Evolutionary conservation across 495 filamentous ascomycete genomes (phyloP).

Genomic region (Podospora appendiculata): DNA sequence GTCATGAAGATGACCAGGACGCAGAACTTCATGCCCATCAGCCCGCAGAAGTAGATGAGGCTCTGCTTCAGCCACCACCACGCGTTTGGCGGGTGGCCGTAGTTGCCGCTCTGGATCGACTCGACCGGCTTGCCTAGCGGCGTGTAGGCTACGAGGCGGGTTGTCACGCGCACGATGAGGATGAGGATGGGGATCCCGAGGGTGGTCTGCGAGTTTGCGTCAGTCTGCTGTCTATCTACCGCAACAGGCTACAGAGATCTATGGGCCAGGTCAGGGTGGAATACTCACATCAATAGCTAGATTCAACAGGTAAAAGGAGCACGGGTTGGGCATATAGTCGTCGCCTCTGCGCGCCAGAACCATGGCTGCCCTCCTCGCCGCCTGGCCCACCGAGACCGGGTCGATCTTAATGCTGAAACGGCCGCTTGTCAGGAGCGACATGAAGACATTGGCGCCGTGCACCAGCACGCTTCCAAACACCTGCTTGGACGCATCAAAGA

Average conservation of each 20-base stretch:
- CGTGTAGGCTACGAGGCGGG: conserved; percentile 62
- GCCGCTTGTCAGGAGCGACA: conserved; percentile 90
- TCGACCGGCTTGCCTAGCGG: conserved; percentile 71
- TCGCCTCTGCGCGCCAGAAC: conserved; percentile 1
- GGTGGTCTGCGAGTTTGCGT: conserved; percentile 58
- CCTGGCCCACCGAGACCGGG: conserved; percentile 22
- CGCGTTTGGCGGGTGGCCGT: conserved; percentile 72
- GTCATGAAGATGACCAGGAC: conserved; percentile 84
- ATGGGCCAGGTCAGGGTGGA: background rate
- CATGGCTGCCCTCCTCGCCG: background rate
- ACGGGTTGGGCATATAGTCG: conserved; percentile 76
- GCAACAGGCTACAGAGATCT: too few species aligned
- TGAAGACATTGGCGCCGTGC: conserved; percentile 83
- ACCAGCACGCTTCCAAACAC: conserved; percentile 89
- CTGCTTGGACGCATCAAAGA: conserved; percentile 94
- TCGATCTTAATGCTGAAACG: conserved; percentile 50
- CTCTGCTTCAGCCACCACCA: conserved; percentile 94
- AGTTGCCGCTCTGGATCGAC: conserved; percentile 88
- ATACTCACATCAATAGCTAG: conserved; percentile 86
- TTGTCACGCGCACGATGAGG: conserved; percentile 70
- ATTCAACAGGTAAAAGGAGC: conserved; percentile 92
- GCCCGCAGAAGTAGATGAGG: conserved; percentile 87
- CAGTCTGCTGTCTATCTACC: background rate
- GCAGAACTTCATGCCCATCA: conserved; percentile 91
- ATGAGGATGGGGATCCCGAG: conserved; percentile 91